Evolutionary conservation across 2,329 filamentous ascomycete species (phyloP).

Genomic region (Diaporthe sp.): DNA sequence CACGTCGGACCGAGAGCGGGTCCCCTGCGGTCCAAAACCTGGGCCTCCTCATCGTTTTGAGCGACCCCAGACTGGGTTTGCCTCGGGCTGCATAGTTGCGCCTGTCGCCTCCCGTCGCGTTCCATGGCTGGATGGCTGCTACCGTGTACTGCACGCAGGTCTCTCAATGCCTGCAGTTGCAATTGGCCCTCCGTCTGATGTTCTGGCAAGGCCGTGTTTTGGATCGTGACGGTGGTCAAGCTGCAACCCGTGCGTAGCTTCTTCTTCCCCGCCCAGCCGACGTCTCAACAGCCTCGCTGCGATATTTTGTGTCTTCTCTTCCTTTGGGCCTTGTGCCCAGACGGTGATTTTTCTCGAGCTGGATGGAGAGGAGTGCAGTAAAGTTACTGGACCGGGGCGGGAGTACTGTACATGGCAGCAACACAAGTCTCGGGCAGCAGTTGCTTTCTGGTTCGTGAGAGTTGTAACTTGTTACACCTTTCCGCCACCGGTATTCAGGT

Average conservation of each 20-base stretch:
- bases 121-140: slow-evolving; percentile 2
- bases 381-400: not conserved
- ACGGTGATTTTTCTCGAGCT: not conserved
- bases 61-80: not conserved
- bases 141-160: slow-evolving; percentile 7
- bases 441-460: not conserved
- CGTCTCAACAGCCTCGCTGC: not conserved
- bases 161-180: slow-evolving; percentile 3
- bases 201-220: not conserved
- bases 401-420: no score
- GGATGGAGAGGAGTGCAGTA: not conserved
- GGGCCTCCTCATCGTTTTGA: slow-evolving; percentile 7
- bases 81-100: not conserved
- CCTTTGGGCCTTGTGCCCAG: not conserved
- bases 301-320: not conserved
- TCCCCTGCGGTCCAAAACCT: not conserved
- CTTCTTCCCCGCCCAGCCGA: not conserved
- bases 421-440: not conserved
- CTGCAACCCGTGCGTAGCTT: not conserved
- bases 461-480: not conserved
- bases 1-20: slow-evolving; percentile 21
- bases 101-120: not conserved
- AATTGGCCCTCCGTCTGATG: not conserved
- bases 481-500: not conserved
- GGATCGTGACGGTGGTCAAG: not conserved